Conservation (phyloP, 495 filamentous ascomycete genomes). For the Talaromyces ruber region DNA sequence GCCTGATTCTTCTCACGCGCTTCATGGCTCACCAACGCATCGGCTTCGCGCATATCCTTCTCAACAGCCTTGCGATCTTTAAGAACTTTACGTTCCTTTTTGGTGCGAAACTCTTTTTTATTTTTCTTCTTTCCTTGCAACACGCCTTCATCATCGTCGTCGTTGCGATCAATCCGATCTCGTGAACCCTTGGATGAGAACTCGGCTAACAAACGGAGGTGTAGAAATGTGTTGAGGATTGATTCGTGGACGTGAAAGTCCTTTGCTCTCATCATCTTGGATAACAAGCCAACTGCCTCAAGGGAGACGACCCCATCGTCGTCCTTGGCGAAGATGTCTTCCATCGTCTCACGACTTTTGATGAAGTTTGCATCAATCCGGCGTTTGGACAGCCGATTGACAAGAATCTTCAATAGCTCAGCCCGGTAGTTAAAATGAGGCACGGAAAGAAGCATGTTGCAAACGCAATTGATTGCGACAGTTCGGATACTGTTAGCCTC, state of each 20-base stretch:
- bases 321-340: constrained; percentile 76
- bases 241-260: constrained; percentile 75
- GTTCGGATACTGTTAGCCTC: constrained; percentile 29
- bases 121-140: constrained; percentile 57
- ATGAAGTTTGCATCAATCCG: constrained; percentile 61
- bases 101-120: constrained; percentile 69
- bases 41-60: constrained; percentile 89
- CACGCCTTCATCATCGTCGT: constrained; percentile 24
- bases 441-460: constrained; percentile 64
- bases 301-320: constrained; percentile 81
- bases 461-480: constrained; percentile 78
- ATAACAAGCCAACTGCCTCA: constrained; percentile 74
- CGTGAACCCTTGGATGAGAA: constrained; percentile 74
- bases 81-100: constrained; percentile 61
- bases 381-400: constrained; percentile 67
- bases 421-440: constrained; percentile 94
- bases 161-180: constrained; percentile 55
- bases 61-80: constrained; percentile 80
- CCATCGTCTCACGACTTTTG: constrained; percentile 72
- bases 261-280: constrained; percentile 87
- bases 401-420: constrained; percentile 78
- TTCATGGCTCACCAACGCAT: constrained; percentile 83
- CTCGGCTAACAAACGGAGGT: constrained; percentile 80
- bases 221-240: constrained; percentile 83
- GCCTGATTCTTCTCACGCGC: constrained; percentile 87